phyloP scores from a whole-genome alignment of 1,284 basidiomycete species.

The Thecaphora thlaspeos region DNA sequence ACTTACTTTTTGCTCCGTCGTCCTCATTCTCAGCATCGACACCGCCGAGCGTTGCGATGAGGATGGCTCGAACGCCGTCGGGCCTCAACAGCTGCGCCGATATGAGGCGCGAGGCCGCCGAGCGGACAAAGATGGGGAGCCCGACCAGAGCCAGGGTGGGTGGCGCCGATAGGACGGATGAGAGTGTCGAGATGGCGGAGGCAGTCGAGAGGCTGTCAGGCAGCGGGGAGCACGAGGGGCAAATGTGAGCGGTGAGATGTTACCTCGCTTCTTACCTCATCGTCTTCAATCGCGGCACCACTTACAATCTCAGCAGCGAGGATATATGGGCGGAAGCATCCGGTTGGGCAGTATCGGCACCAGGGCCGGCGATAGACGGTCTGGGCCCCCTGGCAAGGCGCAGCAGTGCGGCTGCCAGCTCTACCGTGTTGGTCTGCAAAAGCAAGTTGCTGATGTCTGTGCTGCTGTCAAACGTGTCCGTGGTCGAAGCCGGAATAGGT shows the following conservation, averaged over 20 bases:
- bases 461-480: conserved; percentile 1
- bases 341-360: neutral
- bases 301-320: conserved; percentile 1
- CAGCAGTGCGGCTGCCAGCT: conserved; percentile 24
- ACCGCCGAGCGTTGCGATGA: conserved; percentile 40
- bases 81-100: conserved; percentile 48
- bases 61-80: conserved; percentile 47
- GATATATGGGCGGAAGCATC: neutral
- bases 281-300: too few relatives aligned
- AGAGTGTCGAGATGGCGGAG: conserved; percentile 33
- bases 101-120: conserved; percentile 34
- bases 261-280: too few relatives aligned
- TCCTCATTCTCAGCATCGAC: conserved; percentile 22
- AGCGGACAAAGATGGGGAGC: conserved; percentile 32
- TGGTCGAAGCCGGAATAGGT: neutral
- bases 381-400: conserved; percentile 27
- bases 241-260: too few relatives aligned
- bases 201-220: conserved; percentile 21
- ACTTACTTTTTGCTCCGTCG: conserved; percentile 4
- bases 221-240: conserved; percentile 2
- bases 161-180: conserved; percentile 18
- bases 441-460: conserved; percentile 2
- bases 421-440: conserved; percentile 1
- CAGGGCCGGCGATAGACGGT: neutral
- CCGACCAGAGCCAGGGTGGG: conserved; percentile 11